phyloP scores from a whole-genome alignment of 176 grass and related monocot species.

The Elaeis guineensis region DNA sequence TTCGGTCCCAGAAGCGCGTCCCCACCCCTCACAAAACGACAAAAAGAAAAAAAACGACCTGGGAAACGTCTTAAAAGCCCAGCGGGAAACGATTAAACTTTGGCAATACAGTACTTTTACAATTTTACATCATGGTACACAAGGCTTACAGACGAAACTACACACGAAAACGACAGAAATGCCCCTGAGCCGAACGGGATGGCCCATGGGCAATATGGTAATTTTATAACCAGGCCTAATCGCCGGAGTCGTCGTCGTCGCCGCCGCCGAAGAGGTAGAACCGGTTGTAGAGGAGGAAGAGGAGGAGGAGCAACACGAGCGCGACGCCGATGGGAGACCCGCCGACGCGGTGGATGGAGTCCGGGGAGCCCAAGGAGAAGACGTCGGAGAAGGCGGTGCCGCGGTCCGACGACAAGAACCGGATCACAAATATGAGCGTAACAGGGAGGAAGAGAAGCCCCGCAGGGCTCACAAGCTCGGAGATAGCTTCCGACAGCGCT shows the following conservation, averaged over 20 bases:
- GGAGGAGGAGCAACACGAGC: constrained; percentile 45
- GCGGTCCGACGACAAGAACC: constrained; percentile 53
- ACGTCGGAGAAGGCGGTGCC: constrained; percentile 29
- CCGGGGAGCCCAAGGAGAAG: constrained; percentile 29
- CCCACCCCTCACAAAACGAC: too few species aligned
- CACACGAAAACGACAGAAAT: too few species aligned
- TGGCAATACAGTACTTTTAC: too few species aligned
- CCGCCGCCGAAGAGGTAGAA: constrained; percentile 36
- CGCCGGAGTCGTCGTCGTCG: constrained; percentile 14
- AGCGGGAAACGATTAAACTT: too few species aligned
- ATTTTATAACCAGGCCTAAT: too few species aligned
- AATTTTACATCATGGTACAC: too few species aligned
- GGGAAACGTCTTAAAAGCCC: too few species aligned
- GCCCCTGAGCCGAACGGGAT: too few species aligned
- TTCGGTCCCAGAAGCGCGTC: too few species aligned
- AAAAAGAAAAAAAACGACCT: too few species aligned
- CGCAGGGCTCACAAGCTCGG: constrained; percentile 43
- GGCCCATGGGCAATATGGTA: too few species aligned
- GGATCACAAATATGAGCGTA: constrained; percentile 61
- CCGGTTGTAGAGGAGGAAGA: constrained; percentile 47
- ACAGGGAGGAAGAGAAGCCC: constrained; percentile 59
- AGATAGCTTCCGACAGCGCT: constrained; percentile 20
- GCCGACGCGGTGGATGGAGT: constrained; percentile 49
- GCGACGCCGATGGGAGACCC: constrained; percentile 56
- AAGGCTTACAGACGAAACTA: too few species aligned